These are phyloP conservation scores for Leucosporidium scottii DNA, from an alignment of 768 basidiomycete genomes.

Conservation along the genomic window DNA sequence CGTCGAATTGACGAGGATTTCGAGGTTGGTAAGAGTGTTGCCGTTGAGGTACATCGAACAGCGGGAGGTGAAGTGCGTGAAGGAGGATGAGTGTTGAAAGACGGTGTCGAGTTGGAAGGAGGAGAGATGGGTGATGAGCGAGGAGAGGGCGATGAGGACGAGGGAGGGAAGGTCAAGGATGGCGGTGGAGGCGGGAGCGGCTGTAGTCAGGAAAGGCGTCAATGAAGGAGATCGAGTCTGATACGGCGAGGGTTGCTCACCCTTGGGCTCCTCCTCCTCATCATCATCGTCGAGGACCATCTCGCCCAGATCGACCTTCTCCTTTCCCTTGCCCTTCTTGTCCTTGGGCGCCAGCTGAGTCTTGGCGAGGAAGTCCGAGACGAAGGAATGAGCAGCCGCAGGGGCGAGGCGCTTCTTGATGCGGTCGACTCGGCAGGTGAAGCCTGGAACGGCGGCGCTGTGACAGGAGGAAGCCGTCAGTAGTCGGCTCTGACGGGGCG, in stretches of 20 bases:
- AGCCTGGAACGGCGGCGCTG: conserved; percentile 12
- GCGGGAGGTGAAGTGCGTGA: conserved; percentile 56
- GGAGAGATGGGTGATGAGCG: conserved; percentile 61
- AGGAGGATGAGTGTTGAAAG: conserved; percentile 46
- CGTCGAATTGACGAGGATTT: conserved; percentile 87
- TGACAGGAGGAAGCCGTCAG: not conserved
- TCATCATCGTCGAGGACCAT: conserved; percentile 42
- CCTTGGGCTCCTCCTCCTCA: not conserved
- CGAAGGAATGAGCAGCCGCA: conserved; percentile 5
- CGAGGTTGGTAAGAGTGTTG: conserved; percentile 73
- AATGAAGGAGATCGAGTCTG: conserved; percentile 9
- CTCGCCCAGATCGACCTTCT: conserved; percentile 19
- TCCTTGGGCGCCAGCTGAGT: not conserved
- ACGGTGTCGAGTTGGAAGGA: conserved; percentile 71
- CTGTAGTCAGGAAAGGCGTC: not conserved
- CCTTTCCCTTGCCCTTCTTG: not conserved
- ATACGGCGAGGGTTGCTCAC: conserved; percentile 32
- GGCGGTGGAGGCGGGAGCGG: conserved; percentile 39
- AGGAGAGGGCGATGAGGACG: conserved; percentile 60
- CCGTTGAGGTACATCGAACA: conserved; percentile 81
- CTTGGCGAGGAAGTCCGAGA: conserved; percentile 17
- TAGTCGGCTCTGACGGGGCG: conserved; percentile 47
- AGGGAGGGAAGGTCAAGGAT: conserved; percentile 59
- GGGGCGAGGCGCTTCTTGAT: conserved; percentile 15
- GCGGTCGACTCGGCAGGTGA: conserved; percentile 18